A percentile compares a stretch with the other conserved stretches of the same genome.
These are phyloP conservation scores for Papiliotrema flavescens DNA, from an alignment of 1,284 basidiomycete genomes.

Conservation along the genomic window DNA sequence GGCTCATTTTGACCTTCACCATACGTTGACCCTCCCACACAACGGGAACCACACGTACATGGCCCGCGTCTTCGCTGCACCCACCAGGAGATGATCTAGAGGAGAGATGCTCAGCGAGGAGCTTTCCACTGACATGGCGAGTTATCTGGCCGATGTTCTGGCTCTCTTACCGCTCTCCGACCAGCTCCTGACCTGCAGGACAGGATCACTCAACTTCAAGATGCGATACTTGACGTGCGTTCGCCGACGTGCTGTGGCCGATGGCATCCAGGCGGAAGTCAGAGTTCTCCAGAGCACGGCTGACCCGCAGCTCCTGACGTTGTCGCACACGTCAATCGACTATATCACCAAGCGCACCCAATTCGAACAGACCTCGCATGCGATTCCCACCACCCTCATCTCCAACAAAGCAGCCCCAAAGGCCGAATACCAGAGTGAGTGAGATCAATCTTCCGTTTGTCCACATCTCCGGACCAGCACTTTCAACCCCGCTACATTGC, in stretches of 20 bases:
- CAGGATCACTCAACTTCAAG: constrained; percentile 50
- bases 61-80: background rate
- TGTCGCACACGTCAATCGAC: constrained; percentile 46
- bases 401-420: constrained; percentile 28
- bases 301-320: constrained; percentile 38
- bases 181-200: constrained; percentile 24
- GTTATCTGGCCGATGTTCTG: constrained; percentile 3
- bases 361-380: constrained; percentile 41
- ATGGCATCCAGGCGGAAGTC: background rate
- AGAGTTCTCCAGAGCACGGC: too few relatives aligned
- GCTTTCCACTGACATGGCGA: constrained; percentile 49
- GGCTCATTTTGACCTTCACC: too few relatives aligned
- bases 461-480: too few relatives aligned
- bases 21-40: too few relatives aligned
- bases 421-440: constrained; percentile 35
- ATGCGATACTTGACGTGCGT: constrained; percentile 48
- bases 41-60: background rate
- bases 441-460: background rate
- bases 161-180: background rate
- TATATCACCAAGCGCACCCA: constrained; percentile 46
- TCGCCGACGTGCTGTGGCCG: background rate
- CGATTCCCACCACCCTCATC: constrained; percentile 38
- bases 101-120: constrained; percentile 45
- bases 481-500: too few relatives aligned
- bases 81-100: constrained; percentile 1